Evolutionary conservation across 2,329 filamentous ascomycete species (phyloP).

Genomic region (Madurella fahalii): DNA sequence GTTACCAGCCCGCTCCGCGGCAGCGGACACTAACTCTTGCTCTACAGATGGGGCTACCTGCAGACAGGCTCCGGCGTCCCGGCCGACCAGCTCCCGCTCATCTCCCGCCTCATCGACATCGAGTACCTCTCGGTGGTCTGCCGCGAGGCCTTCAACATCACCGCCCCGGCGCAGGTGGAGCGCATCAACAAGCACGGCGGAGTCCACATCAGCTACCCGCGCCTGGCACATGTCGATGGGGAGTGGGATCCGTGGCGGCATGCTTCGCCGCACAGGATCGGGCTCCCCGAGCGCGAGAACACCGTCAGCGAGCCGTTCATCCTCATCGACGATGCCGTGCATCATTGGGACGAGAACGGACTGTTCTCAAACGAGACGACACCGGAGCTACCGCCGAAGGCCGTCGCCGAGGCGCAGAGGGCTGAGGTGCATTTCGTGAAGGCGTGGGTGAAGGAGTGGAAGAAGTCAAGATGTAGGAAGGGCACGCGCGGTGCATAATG

Average conservation of each 20-base stretch:
- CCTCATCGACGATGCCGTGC: constrained; percentile 69
- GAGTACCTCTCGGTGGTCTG: constrained; percentile 62
- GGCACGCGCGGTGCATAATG: background rate
- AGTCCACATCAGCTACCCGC: constrained; percentile 66
- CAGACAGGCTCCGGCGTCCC: constrained; percentile 70
- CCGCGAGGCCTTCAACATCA: constrained; percentile 65
- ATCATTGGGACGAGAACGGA: constrained; percentile 77
- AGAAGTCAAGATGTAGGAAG: constrained; percentile 10
- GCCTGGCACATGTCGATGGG: constrained; percentile 74
- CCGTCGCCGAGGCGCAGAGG: constrained; percentile 56
- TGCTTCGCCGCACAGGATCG: constrained; percentile 66
- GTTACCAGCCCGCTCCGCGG: background rate
- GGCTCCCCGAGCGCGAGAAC: constrained; percentile 51
- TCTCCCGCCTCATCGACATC: constrained; percentile 66
- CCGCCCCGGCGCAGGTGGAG: constrained; percentile 55
- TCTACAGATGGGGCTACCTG: constrained; percentile 67
- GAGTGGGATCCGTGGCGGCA: constrained; percentile 76
- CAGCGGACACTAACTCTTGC: background rate
- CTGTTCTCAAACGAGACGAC: constrained; percentile 61
- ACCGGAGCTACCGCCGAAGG: constrained; percentile 51
- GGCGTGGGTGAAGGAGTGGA: constrained; percentile 63
- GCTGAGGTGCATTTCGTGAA: constrained; percentile 59
- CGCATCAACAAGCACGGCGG: constrained; percentile 74
- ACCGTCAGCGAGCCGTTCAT: constrained; percentile 66
- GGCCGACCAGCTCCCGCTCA: constrained; percentile 57